Percentiles rank a stretch among this genome's conserved stretches.
Evolutionary conservation across 1,284 basidiomycete genomes (phyloP).

Genomic region (Rhizoctonia solani): DNA sequence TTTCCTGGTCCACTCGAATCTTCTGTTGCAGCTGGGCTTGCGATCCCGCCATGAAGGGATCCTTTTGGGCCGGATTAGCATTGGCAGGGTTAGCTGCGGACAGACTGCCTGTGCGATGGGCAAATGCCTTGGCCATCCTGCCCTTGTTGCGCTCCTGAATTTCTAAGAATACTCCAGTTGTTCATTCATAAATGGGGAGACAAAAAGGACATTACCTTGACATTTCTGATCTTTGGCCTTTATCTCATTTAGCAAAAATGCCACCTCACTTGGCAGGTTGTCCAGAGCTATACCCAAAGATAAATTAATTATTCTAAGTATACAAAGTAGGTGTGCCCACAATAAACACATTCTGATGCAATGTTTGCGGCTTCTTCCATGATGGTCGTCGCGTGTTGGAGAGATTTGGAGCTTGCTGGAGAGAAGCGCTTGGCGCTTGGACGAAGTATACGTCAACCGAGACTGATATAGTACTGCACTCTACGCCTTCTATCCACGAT

Average conservation of each 20-base stretch:
- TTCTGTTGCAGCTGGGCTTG: conserved; percentile 51
- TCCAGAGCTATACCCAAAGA: conserved; percentile 60
- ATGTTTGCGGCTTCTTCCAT: conserved; percentile 71
- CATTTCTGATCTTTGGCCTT: conserved; percentile 49
- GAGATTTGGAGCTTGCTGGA: neutral
- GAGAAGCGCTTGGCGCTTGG: conserved; percentile 6
- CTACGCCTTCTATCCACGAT: neutral
- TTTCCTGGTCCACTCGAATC: conserved; percentile 56
- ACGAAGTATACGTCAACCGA: neutral
- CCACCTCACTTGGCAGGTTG: conserved; percentile 73
- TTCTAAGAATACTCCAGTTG: conserved; percentile 51
- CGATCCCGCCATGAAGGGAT: conserved; percentile 44
- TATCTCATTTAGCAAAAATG: conserved; percentile 72
- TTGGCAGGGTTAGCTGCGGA: conserved; percentile 33
- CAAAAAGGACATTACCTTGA: conserved; percentile 8
- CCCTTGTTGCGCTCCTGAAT: conserved; percentile 56
- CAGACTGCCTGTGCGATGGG: conserved; percentile 39
- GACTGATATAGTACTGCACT: neutral
- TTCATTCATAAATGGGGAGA: conserved; percentile 46
- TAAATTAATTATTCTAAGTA: conserved; percentile 18
- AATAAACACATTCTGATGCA: conserved; percentile 69
- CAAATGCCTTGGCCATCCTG: conserved; percentile 55
- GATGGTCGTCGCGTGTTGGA: conserved; percentile 18
- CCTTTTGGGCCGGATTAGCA: conserved; percentile 46
- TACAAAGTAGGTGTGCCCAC: conserved; percentile 50